A percentile compares a stretch with the other conserved stretches of the same genome.
These are phyloP conservation scores for Starmerella geochares DNA, from an alignment of 805 yeast species.

Conservation along the genomic window DNA sequence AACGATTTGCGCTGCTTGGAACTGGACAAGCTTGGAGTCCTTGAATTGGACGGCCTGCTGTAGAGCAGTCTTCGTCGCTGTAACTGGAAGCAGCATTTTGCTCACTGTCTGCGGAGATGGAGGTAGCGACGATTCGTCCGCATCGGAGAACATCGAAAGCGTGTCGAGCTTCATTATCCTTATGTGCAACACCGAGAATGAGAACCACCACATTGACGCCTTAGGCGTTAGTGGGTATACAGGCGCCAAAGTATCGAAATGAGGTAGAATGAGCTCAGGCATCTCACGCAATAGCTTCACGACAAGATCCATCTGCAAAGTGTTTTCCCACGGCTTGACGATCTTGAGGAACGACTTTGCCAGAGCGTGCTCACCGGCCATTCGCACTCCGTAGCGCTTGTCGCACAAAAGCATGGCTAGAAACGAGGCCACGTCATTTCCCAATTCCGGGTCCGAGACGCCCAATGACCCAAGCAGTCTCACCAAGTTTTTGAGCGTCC, in stretches of 20 bases:
- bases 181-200: constrained; percentile 53
- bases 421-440: constrained; percentile 37
- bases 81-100: constrained; percentile 48
- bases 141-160: background rate
- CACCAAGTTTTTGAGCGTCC: constrained; percentile 50
- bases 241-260: constrained; percentile 29
- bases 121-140: background rate
- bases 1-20: constrained; percentile 53
- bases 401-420: constrained; percentile 44
- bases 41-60: constrained; percentile 45
- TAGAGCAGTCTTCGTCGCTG: constrained; percentile 49
- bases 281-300: constrained; percentile 41
- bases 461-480: constrained; percentile 39
- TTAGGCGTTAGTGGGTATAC: constrained; percentile 58
- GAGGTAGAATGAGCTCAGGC: constrained; percentile 69
- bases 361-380: constrained; percentile 49
- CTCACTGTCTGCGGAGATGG: constrained; percentile 4
- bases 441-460: constrained; percentile 27
- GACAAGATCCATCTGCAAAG: constrained; percentile 47
- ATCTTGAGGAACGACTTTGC: constrained; percentile 51
- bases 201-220: constrained; percentile 71
- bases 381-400: constrained; percentile 27
- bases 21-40: constrained; percentile 45
- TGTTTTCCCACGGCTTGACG: constrained; percentile 76
- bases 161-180: constrained; percentile 40